Conservation (phyloP, 2,329 filamentous ascomycete genomes). For the Chaetomium globosum region DNA sequence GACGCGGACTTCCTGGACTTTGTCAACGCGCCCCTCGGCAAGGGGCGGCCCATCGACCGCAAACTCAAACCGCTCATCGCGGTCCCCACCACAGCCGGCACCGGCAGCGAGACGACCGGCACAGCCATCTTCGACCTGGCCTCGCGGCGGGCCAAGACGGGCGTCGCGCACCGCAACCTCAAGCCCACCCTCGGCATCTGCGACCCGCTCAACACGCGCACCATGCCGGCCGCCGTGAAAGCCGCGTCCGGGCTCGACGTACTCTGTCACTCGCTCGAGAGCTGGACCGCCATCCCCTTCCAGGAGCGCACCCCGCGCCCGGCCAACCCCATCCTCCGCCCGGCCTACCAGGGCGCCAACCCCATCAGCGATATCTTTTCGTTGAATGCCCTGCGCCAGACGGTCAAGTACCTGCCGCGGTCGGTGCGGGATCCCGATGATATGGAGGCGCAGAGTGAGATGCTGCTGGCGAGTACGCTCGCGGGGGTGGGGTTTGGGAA, state of each 20-base stretch:
- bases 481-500: slow-evolving; percentile 97
- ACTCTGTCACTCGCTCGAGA: slow-evolving; percentile 91
- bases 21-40: slow-evolving; percentile 91
- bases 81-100: slow-evolving; percentile 83
- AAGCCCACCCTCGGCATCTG: slow-evolving; percentile 93
- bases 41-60: slow-evolving; percentile 73
- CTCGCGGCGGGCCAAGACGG: slow-evolving; percentile 87
- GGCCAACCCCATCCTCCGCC: slow-evolving; percentile 83
- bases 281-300: slow-evolving; percentile 97
- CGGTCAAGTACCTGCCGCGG: slow-evolving; percentile 89
- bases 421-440: slow-evolving; percentile 88
- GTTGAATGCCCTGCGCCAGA: slow-evolving; percentile 77
- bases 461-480: slow-evolving; percentile 91
- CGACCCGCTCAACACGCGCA: slow-evolving; percentile 84
- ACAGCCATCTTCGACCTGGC: slow-evolving; percentile 98
- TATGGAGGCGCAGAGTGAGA: slow-evolving; percentile 87
- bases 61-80: slow-evolving; percentile 76
- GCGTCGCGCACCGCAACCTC: slow-evolving; percentile 90
- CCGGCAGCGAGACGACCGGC: slow-evolving; percentile 91
- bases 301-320: slow-evolving; percentile 82
- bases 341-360: slow-evolving; percentile 95
- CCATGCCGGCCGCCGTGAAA: slow-evolving; percentile 94
- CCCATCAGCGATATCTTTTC: slow-evolving; percentile 98
- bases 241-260: slow-evolving; percentile 92
- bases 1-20: slow-evolving; percentile 96